phyloP scores from a whole-genome alignment of 2,329 filamentous ascomycete species.

The Fusarium praegraminearum region DNA sequence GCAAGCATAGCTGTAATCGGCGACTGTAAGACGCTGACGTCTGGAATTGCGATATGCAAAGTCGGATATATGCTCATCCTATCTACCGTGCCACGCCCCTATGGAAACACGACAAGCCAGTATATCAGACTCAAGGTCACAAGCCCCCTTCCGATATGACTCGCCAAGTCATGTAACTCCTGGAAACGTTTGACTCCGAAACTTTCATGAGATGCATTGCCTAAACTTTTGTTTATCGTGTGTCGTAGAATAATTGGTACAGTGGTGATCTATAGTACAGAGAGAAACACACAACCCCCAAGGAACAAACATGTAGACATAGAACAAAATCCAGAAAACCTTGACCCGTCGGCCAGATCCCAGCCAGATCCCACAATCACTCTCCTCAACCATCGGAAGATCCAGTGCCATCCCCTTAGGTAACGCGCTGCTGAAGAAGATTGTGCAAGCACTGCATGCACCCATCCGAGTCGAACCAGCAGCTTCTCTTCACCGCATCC shows the following conservation, averaged over 20 bases:
- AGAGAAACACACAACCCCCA: slow-evolving; percentile 8
- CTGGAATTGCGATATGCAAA: background rate
- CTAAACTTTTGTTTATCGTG: slow-evolving; percentile 1
- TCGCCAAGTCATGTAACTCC: no score
- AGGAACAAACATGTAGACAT: background rate
- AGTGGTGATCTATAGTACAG: slow-evolving; percentile 17
- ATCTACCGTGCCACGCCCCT: background rate
- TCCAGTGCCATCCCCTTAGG: slow-evolving; percentile 32
- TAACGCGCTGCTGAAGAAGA: slow-evolving; percentile 19
- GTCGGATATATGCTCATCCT: background rate
- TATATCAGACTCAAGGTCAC: background rate
- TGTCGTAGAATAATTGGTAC: background rate
- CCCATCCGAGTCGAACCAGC: slow-evolving; percentile 20
- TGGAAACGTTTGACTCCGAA: background rate
- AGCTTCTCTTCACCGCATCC: slow-evolving; percentile 38
- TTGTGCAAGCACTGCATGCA: slow-evolving; percentile 31
- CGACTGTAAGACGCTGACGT: background rate
- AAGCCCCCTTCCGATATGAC: background rate
- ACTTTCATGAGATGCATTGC: background rate
- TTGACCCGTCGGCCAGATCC: slow-evolving; percentile 9
- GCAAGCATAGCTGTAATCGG: background rate
- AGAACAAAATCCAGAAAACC: slow-evolving; percentile 16
- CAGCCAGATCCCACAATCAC: slow-evolving; percentile 20
- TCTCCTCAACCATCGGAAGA: slow-evolving; percentile 31
- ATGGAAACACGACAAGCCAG: background rate